A percentile compares a stretch with the other conserved stretches of the same genome.
Evolutionary conservation across 345 rosid genomes (phyloP).

Genomic region (Excoecaria agallocha): DNA sequence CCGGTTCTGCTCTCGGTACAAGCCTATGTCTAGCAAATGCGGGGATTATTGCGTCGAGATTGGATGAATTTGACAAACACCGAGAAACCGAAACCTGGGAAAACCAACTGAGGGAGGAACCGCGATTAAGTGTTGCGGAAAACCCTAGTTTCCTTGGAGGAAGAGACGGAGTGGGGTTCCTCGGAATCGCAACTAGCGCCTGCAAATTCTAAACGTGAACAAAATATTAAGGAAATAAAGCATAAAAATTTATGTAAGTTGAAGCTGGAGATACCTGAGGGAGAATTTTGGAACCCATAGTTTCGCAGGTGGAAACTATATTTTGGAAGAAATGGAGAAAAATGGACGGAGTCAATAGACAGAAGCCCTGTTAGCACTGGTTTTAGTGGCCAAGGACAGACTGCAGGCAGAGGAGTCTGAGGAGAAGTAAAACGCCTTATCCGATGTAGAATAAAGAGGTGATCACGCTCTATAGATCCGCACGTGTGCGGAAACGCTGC

Average conservation of each 20-base stretch:
- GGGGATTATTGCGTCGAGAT: slow-evolving; percentile 27
- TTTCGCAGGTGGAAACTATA: no score
- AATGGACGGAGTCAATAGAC: background rate
- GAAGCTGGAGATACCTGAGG: slow-evolving; percentile 46
- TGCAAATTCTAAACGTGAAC: slow-evolving; percentile 14
- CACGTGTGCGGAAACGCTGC: background rate
- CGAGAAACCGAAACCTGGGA: slow-evolving; percentile 26
- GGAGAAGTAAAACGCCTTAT: slow-evolving; percentile 12
- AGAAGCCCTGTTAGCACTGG: slow-evolving; percentile 1
- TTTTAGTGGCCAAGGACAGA: background rate
- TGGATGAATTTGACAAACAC: slow-evolving; percentile 24
- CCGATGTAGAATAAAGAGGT: background rate
- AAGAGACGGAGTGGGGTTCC: slow-evolving; percentile 29
- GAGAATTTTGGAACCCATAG: slow-evolving; percentile 57
- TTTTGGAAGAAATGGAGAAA: background rate
- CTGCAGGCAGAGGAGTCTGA: background rate
- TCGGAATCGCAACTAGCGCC: slow-evolving; percentile 54
- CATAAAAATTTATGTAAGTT: background rate
- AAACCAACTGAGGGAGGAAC: slow-evolving; percentile 23
- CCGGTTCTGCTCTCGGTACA: slow-evolving; percentile 56
- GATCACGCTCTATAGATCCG: background rate
- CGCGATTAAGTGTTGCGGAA: slow-evolving; percentile 36
- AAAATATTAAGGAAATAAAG: background rate
- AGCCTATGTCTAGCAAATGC: slow-evolving; percentile 38
- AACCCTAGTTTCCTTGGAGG: slow-evolving; percentile 43